These are phyloP conservation scores for Helicocarpus griseus DNA, from an alignment of 2,329 filamentous ascomycete genomes.

Conservation along the genomic window DNA sequence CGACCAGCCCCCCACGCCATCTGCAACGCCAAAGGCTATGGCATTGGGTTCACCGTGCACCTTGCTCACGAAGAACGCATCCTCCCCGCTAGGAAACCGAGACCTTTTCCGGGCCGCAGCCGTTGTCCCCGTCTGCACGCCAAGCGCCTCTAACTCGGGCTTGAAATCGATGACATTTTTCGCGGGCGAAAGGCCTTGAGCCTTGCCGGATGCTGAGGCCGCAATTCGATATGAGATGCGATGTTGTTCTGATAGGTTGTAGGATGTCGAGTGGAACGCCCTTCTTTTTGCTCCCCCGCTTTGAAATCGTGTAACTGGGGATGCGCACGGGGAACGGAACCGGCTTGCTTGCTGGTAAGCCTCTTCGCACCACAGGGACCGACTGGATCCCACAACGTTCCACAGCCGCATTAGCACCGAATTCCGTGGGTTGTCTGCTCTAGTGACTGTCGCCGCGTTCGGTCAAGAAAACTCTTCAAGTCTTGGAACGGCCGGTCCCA, in stretches of 20 bases:
- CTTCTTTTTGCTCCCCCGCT: slow-evolving; percentile 10
- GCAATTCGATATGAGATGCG: slow-evolving; percentile 59
- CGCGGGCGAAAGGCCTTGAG: slow-evolving; percentile 56
- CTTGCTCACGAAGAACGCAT: slow-evolving; percentile 86
- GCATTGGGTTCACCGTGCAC: slow-evolving; percentile 49
- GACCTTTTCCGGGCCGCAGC: slow-evolving; percentile 50
- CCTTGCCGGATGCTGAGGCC: slow-evolving; percentile 66
- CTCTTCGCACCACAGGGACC: neutral
- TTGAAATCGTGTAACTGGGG: neutral
- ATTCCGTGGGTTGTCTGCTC: slow-evolving; percentile 22
- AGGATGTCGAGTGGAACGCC: slow-evolving; percentile 22
- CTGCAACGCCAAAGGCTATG: slow-evolving; percentile 79
- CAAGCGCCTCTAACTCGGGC: slow-evolving; percentile 35
- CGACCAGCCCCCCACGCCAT: slow-evolving; percentile 92
- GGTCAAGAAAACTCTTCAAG: slow-evolving; percentile 21
- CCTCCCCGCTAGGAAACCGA: slow-evolving; percentile 75
- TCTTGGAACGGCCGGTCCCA: slow-evolving; percentile 13
- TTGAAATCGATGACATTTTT: slow-evolving; percentile 65
- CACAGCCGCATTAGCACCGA: slow-evolving; percentile 2
- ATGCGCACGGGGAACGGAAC: neutral
- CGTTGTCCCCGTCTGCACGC: slow-evolving; percentile 24
- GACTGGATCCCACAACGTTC: slow-evolving; percentile 5
- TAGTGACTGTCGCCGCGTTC: slow-evolving; percentile 20
- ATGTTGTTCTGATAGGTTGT: slow-evolving; percentile 20
- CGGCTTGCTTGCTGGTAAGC: neutral